phyloP scores from a whole-genome alignment of 2,329 filamentous ascomycete genomes.

The Pseudogymnoascus sp. region DNA sequence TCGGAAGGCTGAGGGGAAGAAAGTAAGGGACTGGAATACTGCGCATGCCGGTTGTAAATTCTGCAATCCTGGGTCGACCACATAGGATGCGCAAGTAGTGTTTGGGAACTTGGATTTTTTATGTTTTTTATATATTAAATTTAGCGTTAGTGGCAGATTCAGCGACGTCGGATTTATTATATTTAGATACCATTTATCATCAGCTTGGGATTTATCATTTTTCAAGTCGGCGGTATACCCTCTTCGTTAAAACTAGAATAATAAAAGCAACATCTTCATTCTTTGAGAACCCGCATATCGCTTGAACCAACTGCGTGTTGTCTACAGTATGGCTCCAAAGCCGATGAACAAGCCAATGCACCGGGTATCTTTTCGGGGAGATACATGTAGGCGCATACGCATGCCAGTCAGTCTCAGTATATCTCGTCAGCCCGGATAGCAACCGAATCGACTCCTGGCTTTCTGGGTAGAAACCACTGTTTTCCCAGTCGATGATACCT shows the following conservation, averaged over 20 bases:
- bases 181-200: neutral
- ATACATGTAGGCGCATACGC: conserved; percentile 9
- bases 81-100: neutral
- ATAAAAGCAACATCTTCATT: neutral
- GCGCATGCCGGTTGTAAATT: neutral
- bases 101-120: neutral
- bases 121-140: neutral
- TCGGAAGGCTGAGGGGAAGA: neutral
- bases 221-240: no score
- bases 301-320: neutral
- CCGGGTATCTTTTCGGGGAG: conserved; percentile 5
- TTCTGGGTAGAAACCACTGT: conserved; percentile 14
- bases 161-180: neutral
- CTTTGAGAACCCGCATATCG: neutral
- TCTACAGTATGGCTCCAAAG: neutral
- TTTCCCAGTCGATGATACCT: conserved; percentile 16
- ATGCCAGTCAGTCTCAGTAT: conserved; percentile 10
- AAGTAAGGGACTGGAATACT: neutral
- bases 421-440: neutral
- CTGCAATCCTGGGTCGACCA: neutral
- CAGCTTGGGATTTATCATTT: neutral
- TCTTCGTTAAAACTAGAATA: neutral
- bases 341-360: neutral
- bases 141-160: neutral
- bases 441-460: conserved; percentile 11